Conservation (phyloP, 768 basidiomycete genomes). For the Auricularia sp. region DNA sequence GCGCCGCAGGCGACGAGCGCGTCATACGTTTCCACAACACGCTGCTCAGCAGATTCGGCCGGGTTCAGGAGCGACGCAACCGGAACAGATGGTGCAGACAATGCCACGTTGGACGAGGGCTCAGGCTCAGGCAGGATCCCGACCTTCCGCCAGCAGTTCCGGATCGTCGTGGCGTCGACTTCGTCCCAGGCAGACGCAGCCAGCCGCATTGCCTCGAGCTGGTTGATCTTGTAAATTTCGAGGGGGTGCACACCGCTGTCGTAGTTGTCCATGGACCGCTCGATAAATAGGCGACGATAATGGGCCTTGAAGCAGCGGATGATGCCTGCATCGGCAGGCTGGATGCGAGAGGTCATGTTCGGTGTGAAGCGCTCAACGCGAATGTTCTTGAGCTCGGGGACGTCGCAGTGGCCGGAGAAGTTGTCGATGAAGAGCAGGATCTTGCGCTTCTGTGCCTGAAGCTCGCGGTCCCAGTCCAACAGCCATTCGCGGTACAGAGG, state of each 20-base stretch:
- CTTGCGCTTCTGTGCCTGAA: neutral
- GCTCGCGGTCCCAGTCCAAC: constrained; percentile 2
- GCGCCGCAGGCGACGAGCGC: constrained; percentile 7
- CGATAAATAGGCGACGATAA: constrained; percentile 20
- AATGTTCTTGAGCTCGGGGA: constrained; percentile 2
- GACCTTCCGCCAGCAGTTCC: constrained; percentile 29
- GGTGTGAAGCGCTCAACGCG: constrained; percentile 6
- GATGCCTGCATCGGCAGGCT: constrained; percentile 12
- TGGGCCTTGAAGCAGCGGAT: constrained; percentile 19
- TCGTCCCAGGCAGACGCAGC: constrained; percentile 25
- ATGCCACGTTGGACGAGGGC: neutral
- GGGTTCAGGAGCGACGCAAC: constrained; percentile 15
- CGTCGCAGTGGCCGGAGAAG: constrained; percentile 5
- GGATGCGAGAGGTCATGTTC: constrained; percentile 12
- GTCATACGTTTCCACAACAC: constrained; percentile 14
- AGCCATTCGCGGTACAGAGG: constrained; percentile 11
- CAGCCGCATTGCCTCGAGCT: constrained; percentile 28
- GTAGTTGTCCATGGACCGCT: constrained; percentile 19
- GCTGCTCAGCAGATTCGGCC: constrained; percentile 8
- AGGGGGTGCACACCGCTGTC: neutral
- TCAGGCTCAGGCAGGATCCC: constrained; percentile 18
- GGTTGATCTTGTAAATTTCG: constrained; percentile 29
- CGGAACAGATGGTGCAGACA: constrained; percentile 11
- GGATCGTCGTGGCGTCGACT: constrained; percentile 24
- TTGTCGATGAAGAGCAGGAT: constrained; percentile 11